Conservation (phyloP, 1,284 basidiomycete genomes). For the Mycena sp. region DNA sequence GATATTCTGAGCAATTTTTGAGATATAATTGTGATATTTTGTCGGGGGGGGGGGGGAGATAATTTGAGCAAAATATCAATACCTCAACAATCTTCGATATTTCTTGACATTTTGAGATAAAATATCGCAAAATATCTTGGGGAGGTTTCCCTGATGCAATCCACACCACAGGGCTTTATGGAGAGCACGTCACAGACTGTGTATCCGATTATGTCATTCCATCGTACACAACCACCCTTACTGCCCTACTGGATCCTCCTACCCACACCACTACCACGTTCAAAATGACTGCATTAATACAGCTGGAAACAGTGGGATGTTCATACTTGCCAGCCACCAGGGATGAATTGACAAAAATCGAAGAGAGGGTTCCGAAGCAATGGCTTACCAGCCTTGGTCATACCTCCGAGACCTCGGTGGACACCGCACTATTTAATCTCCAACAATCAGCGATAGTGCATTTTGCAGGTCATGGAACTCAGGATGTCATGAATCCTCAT, state of each 20-base stretch:
- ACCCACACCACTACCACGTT: background rate
- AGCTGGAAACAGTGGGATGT: background rate
- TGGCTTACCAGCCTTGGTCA: background rate
- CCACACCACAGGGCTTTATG: background rate
- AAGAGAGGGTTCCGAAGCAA: background rate
- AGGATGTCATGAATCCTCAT: too few species aligned
- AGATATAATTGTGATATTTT: too few species aligned
- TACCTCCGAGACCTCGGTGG: background rate
- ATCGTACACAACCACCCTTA: background rate
- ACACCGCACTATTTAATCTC: background rate
- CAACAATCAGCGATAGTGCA: background rate
- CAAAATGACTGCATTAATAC: background rate
- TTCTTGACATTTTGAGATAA: too few species aligned
- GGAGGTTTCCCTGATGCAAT: too few species aligned
- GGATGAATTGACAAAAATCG: background rate
- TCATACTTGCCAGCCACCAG: background rate
- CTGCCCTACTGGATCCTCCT: background rate
- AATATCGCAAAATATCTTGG: too few species aligned
- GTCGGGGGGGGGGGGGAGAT: too few species aligned
- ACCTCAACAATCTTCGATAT: too few species aligned
- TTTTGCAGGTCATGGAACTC: too few species aligned
- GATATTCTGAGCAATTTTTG: too few species aligned
- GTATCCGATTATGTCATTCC: background rate
- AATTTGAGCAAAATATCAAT: too few species aligned
- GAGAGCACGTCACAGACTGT: background rate